Evolutionary conservation across 148 eudicot species (phyloP).

Genomic region (Dysphania ambrosioides): DNA sequence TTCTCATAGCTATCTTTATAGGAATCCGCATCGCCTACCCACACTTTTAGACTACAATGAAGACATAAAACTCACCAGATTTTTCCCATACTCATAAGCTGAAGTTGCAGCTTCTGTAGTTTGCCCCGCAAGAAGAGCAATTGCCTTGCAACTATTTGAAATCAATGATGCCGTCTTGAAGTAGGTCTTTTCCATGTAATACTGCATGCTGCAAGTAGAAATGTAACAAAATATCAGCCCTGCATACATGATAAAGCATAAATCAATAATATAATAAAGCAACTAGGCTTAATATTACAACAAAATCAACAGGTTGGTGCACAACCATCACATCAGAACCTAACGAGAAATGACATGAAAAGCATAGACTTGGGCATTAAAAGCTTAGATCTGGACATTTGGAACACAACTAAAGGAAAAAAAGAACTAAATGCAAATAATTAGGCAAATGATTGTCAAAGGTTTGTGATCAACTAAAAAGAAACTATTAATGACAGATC

Average conservation of each 20-base stretch:
- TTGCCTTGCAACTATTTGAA: constrained; percentile 93
- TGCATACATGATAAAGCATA: constrained; percentile 13
- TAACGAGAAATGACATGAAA: background rate
- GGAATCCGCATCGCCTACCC: no score
- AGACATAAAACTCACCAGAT: constrained; percentile 89
- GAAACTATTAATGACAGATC: background rate
- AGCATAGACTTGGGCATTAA: background rate
- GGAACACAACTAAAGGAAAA: background rate
- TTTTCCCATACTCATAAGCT: constrained; percentile 90
- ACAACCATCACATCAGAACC: background rate
- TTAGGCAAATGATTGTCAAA: background rate
- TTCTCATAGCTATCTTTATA: no score
- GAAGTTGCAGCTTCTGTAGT: constrained; percentile 72
- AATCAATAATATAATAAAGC: background rate
- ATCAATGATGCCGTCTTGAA: constrained; percentile 91
- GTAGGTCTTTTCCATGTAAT: constrained; percentile 88
- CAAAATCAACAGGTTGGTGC: background rate
- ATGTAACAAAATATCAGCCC: constrained; percentile 14
- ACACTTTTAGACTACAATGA: no score
- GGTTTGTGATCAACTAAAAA: background rate
- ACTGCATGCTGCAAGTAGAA: constrained; percentile 66
- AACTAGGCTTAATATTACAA: background rate
- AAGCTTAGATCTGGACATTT: background rate
- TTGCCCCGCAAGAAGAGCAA: constrained; percentile 94
- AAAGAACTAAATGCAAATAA: background rate